These are phyloP conservation scores for Suhomyces coccinellae DNA, from an alignment of 1,139 yeast species.

Conservation along the genomic window DNA sequence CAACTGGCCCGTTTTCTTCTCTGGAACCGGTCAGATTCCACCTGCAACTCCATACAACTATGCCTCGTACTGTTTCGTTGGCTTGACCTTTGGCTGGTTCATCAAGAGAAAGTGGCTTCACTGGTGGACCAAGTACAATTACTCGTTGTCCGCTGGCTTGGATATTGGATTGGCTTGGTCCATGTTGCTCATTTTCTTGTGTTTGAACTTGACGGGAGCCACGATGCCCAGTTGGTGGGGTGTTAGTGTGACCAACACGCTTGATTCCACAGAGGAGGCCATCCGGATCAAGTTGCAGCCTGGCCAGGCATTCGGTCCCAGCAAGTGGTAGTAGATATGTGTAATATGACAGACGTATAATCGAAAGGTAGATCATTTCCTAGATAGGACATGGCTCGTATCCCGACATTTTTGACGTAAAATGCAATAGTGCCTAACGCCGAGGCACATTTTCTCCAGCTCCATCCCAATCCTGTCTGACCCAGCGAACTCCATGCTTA, in stretches of 20 bases:
- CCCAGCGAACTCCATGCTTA: too few species aligned
- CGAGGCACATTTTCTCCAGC: too few species aligned
- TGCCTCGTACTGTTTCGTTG: constrained; percentile 41
- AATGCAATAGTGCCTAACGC: not conserved
- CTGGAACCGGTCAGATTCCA: constrained; percentile 49
- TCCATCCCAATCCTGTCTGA: too few species aligned
- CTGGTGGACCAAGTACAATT: constrained; percentile 71
- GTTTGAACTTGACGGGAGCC: constrained; percentile 31
- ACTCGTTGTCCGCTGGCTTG: constrained; percentile 57
- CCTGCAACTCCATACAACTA: constrained; percentile 50
- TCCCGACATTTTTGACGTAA: constrained; percentile 3
- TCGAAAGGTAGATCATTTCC: too few species aligned
- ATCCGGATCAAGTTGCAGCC: constrained; percentile 14
- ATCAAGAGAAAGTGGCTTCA: constrained; percentile 44
- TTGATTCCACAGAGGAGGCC: constrained; percentile 17
- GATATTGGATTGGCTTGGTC: constrained; percentile 58
- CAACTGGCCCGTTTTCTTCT: constrained; percentile 50
- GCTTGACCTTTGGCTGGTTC: constrained; percentile 33
- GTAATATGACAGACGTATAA: too few species aligned
- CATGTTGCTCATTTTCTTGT: constrained; percentile 48
- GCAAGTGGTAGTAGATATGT: constrained; percentile 21
- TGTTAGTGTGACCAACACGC: constrained; percentile 36
- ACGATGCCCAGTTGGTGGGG: constrained; percentile 63
- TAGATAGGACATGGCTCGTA: not conserved
- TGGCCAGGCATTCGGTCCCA: constrained; percentile 26